Base-by-base conservation (phyloP, 805 yeast species). In the Yarrowia deformans region DNA sequence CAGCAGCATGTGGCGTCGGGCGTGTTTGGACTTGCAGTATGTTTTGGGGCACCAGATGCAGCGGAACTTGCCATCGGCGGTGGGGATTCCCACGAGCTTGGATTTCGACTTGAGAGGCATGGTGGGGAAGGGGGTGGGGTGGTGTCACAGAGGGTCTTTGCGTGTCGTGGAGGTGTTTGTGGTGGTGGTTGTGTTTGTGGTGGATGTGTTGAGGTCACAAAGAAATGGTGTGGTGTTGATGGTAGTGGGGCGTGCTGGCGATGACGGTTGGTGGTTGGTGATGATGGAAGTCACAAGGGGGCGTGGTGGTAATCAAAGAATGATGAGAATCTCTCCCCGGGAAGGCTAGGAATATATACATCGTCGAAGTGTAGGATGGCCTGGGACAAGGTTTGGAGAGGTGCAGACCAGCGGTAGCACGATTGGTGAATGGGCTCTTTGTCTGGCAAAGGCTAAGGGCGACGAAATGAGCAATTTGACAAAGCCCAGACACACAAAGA, bases 1-100 rank as follows among this genome's bases (percentile, higher is more conserved):
- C 72, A 89, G 88, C 68, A 95, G 79, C 69, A 90, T 86, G 78
- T 91, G 97, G 70, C 97, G 83, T 9, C 93, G 93, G 72, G 91
- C 82, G 78, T 91, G 97, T 75, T 91, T 95, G 13, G 91, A 87
- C 67, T 75, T 76, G 45, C 73, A 72, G 55, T 76, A 76, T 9
- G 76, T 60, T 40, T 73, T 69, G 34, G 70, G 69, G 66, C 79
- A 76, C 60, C 67, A 69, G 35, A 68, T 68, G 71, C 79, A 76
- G 45, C 67, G 70, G 70, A 69, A 74, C 69, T 75, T 74, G 58
- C 77, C 97, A 87, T 76, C 77, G 88, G 70, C 80, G 14, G 67
- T 61, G 45, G 67, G 67, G 45, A 61, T 61, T 35, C 67, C 67
- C 45, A 61, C 67, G 43, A 61, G 55, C 35, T 61, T 61, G 48